These are phyloP conservation scores for Arachnomyces sp. DNA, from an alignment of 2,329 filamentous ascomycete species.

Conservation along the genomic window DNA sequence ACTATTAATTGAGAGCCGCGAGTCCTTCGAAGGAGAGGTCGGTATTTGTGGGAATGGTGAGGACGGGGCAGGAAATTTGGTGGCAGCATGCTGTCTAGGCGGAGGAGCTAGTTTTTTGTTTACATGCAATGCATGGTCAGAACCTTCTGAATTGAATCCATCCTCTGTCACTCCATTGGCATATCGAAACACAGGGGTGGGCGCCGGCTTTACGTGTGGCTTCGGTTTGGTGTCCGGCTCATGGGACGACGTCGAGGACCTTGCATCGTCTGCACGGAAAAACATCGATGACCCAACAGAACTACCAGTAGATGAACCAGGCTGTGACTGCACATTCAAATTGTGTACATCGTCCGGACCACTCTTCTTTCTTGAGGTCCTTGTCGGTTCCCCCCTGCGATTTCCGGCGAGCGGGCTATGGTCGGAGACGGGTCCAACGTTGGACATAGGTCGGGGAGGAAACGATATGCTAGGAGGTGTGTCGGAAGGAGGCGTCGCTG, in stretches of 20 bases:
- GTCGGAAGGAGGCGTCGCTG: constrained; percentile 52
- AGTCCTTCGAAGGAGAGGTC: too few relatives aligned
- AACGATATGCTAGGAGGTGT: constrained; percentile 31
- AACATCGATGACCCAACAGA: constrained; percentile 52
- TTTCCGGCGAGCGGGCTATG: constrained; percentile 16
- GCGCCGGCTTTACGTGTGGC: constrained; percentile 18
- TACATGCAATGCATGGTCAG: constrained; percentile 1
- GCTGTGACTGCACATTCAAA: constrained; percentile 19
- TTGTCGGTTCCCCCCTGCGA: constrained; percentile 23
- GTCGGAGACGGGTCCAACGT: constrained; percentile 2
- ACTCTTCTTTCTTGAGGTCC: constrained; percentile 30
- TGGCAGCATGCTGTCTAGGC: constrained; percentile 15
- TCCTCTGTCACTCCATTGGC: constrained; percentile 30
- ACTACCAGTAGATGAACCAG: constrained; percentile 20
- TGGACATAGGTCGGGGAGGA: constrained; percentile 19
- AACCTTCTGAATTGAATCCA: constrained; percentile 16
- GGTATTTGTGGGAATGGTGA: too few relatives aligned
- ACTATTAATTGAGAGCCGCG: too few relatives aligned
- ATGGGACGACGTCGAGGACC: constrained; percentile 36
- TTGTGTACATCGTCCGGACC: constrained; percentile 28
- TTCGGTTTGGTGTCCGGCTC: constrained; percentile 25
- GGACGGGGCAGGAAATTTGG: constrained; percentile 14
- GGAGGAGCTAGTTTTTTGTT: constrained; percentile 13
- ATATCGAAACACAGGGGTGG: constrained; percentile 28
- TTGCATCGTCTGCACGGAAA: constrained; percentile 82